Conservation (phyloP, 441 rosid species). For the Adansonia grandidieri region DNA sequence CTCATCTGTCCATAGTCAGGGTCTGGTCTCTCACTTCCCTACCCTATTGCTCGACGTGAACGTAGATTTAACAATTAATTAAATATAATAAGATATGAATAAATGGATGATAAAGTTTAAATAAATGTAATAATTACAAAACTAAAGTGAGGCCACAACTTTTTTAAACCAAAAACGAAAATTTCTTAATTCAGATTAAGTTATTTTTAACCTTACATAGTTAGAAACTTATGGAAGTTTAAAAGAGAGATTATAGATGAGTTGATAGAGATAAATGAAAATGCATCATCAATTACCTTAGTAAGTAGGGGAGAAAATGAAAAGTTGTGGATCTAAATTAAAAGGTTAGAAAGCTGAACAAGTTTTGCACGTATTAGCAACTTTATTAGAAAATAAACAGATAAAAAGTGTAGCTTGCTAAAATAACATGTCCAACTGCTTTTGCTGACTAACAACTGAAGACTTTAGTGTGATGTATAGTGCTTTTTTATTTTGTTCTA, state of each 20-base stretch:
- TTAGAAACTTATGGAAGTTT: background rate
- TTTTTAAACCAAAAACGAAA: background rate
- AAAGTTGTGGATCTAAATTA: background rate
- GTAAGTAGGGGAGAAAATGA: background rate
- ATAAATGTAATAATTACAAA: no score
- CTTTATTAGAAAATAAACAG: background rate
- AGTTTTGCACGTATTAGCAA: background rate
- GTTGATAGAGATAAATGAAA: conserved; percentile 1
- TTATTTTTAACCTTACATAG: background rate
- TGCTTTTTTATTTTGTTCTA: background rate
- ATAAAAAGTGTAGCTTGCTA: background rate
- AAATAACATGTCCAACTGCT: background rate
- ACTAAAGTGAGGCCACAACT: background rate
- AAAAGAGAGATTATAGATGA: background rate
- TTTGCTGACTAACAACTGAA: conserved; percentile 2
- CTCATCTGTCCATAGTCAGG: background rate
- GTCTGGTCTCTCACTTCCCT: background rate
- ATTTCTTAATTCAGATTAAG: background rate
- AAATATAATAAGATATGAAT: no score
- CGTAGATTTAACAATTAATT: no score
- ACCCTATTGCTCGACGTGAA: background rate
- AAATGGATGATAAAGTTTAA: no score
- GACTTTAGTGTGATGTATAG: background rate
- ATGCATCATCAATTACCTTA: background rate
- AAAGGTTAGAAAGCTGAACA: background rate